A percentile compares a stretch with the other conserved stretches of the same genome.
Evolutionary conservation across 2,329 filamentous ascomycete species (phyloP).

Genomic region (Chalaropsis ovoidea): DNA sequence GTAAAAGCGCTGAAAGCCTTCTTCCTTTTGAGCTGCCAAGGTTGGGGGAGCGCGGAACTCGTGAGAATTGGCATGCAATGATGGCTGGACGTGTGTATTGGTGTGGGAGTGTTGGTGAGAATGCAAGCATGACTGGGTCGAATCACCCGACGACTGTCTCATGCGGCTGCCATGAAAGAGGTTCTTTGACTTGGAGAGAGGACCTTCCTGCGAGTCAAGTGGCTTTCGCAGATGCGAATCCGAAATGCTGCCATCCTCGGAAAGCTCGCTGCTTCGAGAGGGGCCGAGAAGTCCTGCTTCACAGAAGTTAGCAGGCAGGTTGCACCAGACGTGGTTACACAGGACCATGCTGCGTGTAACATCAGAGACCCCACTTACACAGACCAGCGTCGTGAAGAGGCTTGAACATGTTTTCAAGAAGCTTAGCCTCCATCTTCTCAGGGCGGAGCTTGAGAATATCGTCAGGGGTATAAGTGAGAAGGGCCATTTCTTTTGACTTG

Average conservation of each 20-base stretch:
- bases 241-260: background rate
- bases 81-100: slow-evolving; percentile 25
- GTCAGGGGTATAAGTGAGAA: slow-evolving; percentile 23
- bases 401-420: slow-evolving; percentile 24
- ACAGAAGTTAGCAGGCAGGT: slow-evolving; percentile 8
- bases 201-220: slow-evolving; percentile 13
- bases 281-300: slow-evolving; percentile 17
- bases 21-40: slow-evolving; percentile 46
- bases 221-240: slow-evolving; percentile 3
- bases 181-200: slow-evolving; percentile 18
- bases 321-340: background rate
- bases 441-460: slow-evolving; percentile 25
- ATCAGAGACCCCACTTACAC: slow-evolving; percentile 20
- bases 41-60: slow-evolving; percentile 46
- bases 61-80: slow-evolving; percentile 30
- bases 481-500: slow-evolving; percentile 7
- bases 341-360: background rate
- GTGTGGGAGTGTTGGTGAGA: slow-evolving; percentile 6
- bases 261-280: slow-evolving; percentile 4
- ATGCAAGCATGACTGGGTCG: slow-evolving; percentile 1
- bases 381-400: slow-evolving; percentile 24
- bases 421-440: slow-evolving; percentile 15
- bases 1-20: slow-evolving; percentile 59
- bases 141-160: slow-evolving; percentile 21
- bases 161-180: slow-evolving; percentile 21